Conservation (phyloP, 1,139 yeast species). For the Hyphopichia burtonii region DNA sequence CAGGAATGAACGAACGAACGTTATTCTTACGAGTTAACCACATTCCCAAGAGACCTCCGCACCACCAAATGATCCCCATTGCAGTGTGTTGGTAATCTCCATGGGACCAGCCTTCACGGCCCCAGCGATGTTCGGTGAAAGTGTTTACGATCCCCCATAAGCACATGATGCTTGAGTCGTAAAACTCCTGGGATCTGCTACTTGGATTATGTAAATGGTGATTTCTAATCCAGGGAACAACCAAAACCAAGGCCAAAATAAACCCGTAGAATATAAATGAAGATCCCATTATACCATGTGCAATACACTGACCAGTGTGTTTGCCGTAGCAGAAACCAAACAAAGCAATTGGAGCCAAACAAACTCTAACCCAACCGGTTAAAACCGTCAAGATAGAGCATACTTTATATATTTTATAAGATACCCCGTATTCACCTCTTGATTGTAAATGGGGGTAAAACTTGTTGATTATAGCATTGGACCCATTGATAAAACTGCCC, state of each 20-base stretch:
- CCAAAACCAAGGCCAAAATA: slow-evolving; percentile 60
- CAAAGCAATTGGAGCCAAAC: slow-evolving; percentile 79
- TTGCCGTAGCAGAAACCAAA: slow-evolving; percentile 74
- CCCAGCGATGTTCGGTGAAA: slow-evolving; percentile 96
- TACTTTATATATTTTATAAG: slow-evolving; percentile 38
- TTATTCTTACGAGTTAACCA: slow-evolving; percentile 59
- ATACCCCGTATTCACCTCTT: slow-evolving; percentile 13
- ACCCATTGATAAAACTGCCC: slow-evolving; percentile 57
- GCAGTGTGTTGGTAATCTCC: slow-evolving; percentile 93
- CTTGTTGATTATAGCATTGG: slow-evolving; percentile 42
- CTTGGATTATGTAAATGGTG: slow-evolving; percentile 24
- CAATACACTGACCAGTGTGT: slow-evolving; percentile 89
- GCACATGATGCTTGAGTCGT: slow-evolving; percentile 77
- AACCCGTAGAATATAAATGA: slow-evolving; percentile 82
- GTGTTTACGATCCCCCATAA: slow-evolving; percentile 92
- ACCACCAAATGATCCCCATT: slow-evolving; percentile 97
- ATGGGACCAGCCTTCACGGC: slow-evolving; percentile 79
- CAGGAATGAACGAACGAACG: slow-evolving; percentile 74
- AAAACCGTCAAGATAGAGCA: slow-evolving; percentile 46
- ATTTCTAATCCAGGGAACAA: slow-evolving; percentile 66
- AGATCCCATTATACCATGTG: slow-evolving; percentile 96
- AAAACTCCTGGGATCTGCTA: slow-evolving; percentile 75
- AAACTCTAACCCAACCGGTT: slow-evolving; percentile 68
- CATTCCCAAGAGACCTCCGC: slow-evolving; percentile 85
- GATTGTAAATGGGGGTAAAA: slow-evolving; percentile 33